A percentile compares a stretch with the other conserved stretches of the same genome.
phyloP scores from a whole-genome alignment of 148 eudicot genomes.

The Rhododendron henanense region DNA sequence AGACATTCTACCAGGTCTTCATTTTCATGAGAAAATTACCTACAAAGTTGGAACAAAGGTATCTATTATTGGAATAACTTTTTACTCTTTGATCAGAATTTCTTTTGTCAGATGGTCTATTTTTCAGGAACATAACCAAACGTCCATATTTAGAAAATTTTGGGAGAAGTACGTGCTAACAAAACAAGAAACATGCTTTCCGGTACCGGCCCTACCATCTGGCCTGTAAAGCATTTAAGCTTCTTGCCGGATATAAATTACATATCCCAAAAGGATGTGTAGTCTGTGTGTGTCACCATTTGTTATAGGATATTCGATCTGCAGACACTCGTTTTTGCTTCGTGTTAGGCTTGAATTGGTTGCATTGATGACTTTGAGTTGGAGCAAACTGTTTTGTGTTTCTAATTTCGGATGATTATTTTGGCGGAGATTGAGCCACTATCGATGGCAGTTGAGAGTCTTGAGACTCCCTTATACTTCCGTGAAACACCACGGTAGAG shows the following conservation, averaged over 20 bases:
- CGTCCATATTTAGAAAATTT: neutral
- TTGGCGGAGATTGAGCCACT: neutral
- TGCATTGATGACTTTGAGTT: neutral
- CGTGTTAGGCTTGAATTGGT: neutral
- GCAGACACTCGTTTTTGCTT: neutral
- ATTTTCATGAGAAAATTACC: conserved; percentile 63
- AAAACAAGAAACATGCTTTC: neutral
- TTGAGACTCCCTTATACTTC: neutral
- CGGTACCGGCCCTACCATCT: neutral
- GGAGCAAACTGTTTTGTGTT: neutral
- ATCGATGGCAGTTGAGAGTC: neutral
- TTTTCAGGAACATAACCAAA: neutral
- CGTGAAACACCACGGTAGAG: neutral
- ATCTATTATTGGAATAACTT: neutral
- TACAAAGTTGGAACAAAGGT: conserved; percentile 94
- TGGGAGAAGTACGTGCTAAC: neutral
- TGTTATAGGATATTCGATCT: neutral
- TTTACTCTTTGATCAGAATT: neutral
- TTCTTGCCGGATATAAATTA: neutral
- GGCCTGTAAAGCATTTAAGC: neutral
- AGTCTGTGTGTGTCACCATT: neutral
- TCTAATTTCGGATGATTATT: neutral
- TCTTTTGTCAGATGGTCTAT: neutral
- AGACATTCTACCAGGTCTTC: conserved; percentile 32
- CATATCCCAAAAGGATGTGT: neutral